phyloP scores from a whole-genome alignment of 306 rosid genomes.

The Mucuna pruriens region DNA sequence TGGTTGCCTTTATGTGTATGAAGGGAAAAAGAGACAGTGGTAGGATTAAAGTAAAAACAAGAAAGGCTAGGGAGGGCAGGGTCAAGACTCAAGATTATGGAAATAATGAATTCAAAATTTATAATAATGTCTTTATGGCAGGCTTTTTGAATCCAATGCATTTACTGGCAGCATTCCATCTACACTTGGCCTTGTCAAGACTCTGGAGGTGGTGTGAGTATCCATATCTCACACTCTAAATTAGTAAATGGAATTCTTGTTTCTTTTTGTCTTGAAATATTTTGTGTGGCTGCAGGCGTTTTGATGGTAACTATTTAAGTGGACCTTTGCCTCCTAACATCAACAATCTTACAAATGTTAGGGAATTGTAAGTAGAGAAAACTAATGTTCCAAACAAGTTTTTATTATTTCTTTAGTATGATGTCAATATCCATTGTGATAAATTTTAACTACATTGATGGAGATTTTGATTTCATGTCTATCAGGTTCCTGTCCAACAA shows the following conservation, averaged over 20 bases:
- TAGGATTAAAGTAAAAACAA: not conserved
- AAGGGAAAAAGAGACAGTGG: not conserved
- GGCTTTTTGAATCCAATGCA: constrained; percentile 62
- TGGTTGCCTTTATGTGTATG: not conserved
- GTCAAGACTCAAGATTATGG: not conserved
- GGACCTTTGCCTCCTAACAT: constrained; percentile 58
- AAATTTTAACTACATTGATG: constrained; percentile 10
- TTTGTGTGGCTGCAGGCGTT: constrained; percentile 54
- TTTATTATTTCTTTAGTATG: not conserved
- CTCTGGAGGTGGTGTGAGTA: constrained; percentile 72
- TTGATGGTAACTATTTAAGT: constrained; percentile 50
- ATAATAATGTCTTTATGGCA: constrained; percentile 41
- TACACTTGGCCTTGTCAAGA: constrained; percentile 58
- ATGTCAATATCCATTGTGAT: not conserved
- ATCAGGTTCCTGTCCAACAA: constrained; percentile 70
- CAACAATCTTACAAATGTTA: constrained; percentile 47
- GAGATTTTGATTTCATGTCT: constrained; percentile 20
- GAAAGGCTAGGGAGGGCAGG: not conserved
- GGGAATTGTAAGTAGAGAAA: constrained; percentile 56
- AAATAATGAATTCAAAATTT: not conserved
- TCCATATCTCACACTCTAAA: constrained; percentile 29
- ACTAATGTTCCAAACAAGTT: not conserved
- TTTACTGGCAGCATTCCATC: constrained; percentile 64
- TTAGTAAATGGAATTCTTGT: not conserved
- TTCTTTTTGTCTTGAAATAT: constrained; percentile 13